Conservation (phyloP, 1,284 basidiomycete species). For the Anthracocystis panici-leucophaei region DNA sequence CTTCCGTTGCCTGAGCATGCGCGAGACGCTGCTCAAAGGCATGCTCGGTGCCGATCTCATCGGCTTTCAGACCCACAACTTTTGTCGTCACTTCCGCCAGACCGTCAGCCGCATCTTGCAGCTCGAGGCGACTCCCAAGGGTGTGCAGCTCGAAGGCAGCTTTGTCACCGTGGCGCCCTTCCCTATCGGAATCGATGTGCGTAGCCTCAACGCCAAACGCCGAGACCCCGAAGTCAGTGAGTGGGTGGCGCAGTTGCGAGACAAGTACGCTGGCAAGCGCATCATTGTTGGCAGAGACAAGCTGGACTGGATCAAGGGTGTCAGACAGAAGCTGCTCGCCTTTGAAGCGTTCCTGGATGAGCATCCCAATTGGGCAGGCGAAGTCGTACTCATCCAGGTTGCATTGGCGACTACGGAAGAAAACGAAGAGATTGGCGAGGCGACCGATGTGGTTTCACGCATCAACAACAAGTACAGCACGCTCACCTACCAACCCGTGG, state of each 20-base stretch:
- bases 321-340: conserved; percentile 83
- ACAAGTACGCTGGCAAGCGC: conserved; percentile 85
- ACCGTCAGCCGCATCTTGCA: conserved; percentile 84
- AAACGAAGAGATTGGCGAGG: conserved; percentile 80
- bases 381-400: conserved; percentile 86
- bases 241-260: conserved; percentile 81
- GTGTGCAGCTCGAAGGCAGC: conserved; percentile 75
- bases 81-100: conserved; percentile 72
- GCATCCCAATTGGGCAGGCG: conserved; percentile 81
- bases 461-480: conserved; percentile 86
- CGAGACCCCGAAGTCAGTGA: conserved; percentile 82
- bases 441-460: conserved; percentile 81
- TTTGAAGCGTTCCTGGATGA: conserved; percentile 86
- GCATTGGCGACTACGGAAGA: conserved; percentile 84
- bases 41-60: conserved; percentile 80
- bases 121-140: conserved; percentile 84
- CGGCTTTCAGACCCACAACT: conserved; percentile 86
- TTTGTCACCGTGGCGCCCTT: conserved; percentile 88
- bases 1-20: conserved; percentile 80
- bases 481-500: conserved; percentile 86
- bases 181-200: conserved; percentile 89
- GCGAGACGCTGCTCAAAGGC: conserved; percentile 76
- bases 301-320: conserved; percentile 86
- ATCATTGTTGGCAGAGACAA: conserved; percentile 88
- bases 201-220: conserved; percentile 77